Percentiles rank a stretch among this genome's conserved stretches.
phyloP scores from a whole-genome alignment of 306 rosid genomes.

The Corylus avellana region DNA sequence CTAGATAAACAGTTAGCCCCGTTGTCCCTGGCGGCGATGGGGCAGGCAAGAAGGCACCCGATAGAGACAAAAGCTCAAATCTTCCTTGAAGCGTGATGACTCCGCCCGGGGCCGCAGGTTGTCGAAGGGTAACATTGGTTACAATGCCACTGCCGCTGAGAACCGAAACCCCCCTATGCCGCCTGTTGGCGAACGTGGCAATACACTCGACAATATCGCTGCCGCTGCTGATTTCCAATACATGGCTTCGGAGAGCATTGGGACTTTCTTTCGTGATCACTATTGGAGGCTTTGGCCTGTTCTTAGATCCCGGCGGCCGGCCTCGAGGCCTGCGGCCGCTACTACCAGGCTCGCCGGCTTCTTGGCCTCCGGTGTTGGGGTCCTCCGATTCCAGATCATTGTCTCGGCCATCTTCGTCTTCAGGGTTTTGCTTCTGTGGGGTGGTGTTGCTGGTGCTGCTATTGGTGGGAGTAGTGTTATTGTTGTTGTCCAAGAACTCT shows the following conservation, averaged over 20 bases:
- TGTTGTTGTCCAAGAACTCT: conserved; percentile 38
- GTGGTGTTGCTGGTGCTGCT: conserved; percentile 42
- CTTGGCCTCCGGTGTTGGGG: conserved; percentile 36
- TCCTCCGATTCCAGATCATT: conserved; percentile 28
- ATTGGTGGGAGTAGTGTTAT: conserved; percentile 39
- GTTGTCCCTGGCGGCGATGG: conserved; percentile 76
- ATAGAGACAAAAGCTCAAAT: conserved; percentile 70
- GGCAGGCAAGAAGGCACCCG: conserved; percentile 75
- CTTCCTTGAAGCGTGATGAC: conserved; percentile 60
- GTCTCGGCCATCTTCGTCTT: conserved; percentile 47
- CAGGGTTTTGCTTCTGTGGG: conserved; percentile 35
- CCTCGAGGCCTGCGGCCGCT: conserved; percentile 70
- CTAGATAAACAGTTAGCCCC: conserved; percentile 60
- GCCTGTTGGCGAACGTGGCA: conserved; percentile 57
- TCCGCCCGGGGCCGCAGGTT: conserved; percentile 61
- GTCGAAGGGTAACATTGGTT: conserved; percentile 66
- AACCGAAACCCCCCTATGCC: conserved; percentile 84
- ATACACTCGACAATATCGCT: conserved; percentile 64
- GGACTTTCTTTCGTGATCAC: conserved; percentile 68
- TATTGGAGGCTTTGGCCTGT: conserved; percentile 75
- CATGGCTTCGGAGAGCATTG: conserved; percentile 74
- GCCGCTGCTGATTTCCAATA: conserved; percentile 70
- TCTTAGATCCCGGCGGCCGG: conserved; percentile 82
- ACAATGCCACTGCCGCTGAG: conserved; percentile 76
- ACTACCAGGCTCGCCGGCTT: conserved; percentile 49